Conservation (phyloP, 495 filamentous ascomycete genomes). For the Penicillium fimorum region DNA sequence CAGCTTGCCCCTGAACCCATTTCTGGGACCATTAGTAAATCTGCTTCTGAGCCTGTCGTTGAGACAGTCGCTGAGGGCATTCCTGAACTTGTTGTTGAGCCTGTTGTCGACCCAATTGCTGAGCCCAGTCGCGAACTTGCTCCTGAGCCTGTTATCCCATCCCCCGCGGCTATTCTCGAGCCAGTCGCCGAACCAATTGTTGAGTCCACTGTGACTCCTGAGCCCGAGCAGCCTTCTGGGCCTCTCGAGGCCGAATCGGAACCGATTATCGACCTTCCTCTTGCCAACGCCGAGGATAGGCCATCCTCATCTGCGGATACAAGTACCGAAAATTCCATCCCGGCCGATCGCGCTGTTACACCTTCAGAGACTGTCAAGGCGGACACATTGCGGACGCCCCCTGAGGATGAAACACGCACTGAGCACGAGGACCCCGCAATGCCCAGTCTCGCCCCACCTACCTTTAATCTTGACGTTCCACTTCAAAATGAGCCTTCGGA, state of each 20-base stretch:
- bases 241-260: constrained; percentile 20
- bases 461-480: constrained; percentile 36
- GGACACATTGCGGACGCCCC: constrained; percentile 22
- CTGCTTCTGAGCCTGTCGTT: background rate
- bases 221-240: constrained; percentile 5
- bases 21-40: background rate
- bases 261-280: constrained; percentile 20
- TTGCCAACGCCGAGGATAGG: constrained; percentile 19
- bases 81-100: background rate
- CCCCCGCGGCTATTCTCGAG: background rate
- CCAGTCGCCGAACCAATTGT: background rate
- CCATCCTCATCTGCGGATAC: constrained; percentile 20
- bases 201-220: constrained; percentile 17
- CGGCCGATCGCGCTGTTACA: constrained; percentile 13
- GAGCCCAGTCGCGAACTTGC: constrained; percentile 3
- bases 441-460: constrained; percentile 33
- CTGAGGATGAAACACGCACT: constrained; percentile 31
- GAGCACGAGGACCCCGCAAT: constrained; percentile 27
- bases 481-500: constrained; percentile 29
- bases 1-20: background rate
- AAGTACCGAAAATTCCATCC: constrained; percentile 15
- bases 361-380: constrained; percentile 15
- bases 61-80: background rate
- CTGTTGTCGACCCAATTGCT: background rate
- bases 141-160: background rate